Conservation (phyloP, 306 rosid species). For the Hippophae rhamnoides region DNA sequence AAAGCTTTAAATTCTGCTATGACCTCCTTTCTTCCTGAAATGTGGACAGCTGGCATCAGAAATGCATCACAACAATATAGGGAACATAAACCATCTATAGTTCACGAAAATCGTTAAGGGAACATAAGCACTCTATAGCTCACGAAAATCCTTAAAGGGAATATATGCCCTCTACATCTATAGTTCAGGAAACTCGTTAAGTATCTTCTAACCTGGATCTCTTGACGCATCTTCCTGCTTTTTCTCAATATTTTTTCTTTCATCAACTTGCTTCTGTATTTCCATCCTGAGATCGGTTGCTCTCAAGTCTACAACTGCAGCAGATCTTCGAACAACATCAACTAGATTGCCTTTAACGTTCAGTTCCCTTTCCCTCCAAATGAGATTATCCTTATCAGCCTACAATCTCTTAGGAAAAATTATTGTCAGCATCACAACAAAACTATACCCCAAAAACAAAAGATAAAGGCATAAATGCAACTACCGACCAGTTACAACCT, state of each 20-base stretch:
- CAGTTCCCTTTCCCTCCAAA: slow-evolving; percentile 87
- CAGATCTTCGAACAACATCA: slow-evolving; percentile 63
- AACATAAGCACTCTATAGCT: too few relatives aligned
- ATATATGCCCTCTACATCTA: not conserved
- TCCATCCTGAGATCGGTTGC: slow-evolving; percentile 45
- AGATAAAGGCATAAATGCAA: slow-evolving; percentile 43
- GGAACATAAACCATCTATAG: too few relatives aligned
- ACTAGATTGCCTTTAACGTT: slow-evolving; percentile 64
- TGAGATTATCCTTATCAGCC: slow-evolving; percentile 89
- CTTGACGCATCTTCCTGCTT: slow-evolving; percentile 66
- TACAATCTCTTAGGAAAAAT: slow-evolving; percentile 27
- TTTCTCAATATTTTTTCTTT: slow-evolving; percentile 45
- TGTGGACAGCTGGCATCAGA: slow-evolving; percentile 24
- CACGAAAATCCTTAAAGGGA: too few relatives aligned
- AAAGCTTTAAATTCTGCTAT: slow-evolving; percentile 72
- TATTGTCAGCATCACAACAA: slow-evolving; percentile 26
- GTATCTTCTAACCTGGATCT: slow-evolving; percentile 54
- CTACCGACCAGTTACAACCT: slow-evolving; percentile 96
- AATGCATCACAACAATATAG: not conserved
- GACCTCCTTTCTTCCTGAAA: slow-evolving; percentile 82
- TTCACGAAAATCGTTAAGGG: too few relatives aligned
- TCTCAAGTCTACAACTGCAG: slow-evolving; percentile 48
- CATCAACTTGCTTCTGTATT: slow-evolving; percentile 58
- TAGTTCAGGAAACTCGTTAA: not conserved
- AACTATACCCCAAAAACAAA: slow-evolving; percentile 13